Percentiles rank a stretch among this genome's conserved stretches.
phyloP scores from a whole-genome alignment of 208 protist genomes.

The Porcisia deanei region DNA sequence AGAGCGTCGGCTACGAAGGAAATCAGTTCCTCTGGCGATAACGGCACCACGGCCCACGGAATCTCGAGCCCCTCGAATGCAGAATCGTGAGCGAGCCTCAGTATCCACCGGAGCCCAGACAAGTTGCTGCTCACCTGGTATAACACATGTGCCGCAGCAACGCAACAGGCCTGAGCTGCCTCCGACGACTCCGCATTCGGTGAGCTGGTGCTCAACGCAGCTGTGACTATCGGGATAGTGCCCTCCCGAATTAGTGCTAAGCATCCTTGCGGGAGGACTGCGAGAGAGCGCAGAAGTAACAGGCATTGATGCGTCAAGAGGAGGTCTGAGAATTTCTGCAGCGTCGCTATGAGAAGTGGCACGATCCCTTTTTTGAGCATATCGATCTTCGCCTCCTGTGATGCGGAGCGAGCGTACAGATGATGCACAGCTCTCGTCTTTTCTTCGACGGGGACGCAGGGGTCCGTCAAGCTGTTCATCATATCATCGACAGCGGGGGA shows the following conservation, averaged over 20 bases:
- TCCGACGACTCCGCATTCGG: constrained; percentile 20
- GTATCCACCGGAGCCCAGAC: constrained; percentile 75
- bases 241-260: constrained; percentile 55
- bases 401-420: constrained; percentile 73
- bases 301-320: constrained; percentile 68
- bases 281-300: constrained; percentile 74
- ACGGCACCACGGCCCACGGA: constrained; percentile 2
- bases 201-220: constrained; percentile 14
- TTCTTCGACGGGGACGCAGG: constrained; percentile 43
- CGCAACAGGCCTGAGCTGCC: constrained; percentile 24
- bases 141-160: constrained; percentile 48
- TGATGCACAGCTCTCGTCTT: constrained; percentile 57
- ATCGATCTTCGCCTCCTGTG: constrained; percentile 74
- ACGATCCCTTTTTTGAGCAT: constrained; percentile 68
- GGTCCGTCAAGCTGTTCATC: constrained; percentile 59
- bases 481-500: constrained; percentile 39
- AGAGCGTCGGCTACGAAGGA: constrained; percentile 19
- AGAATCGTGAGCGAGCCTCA: constrained; percentile 38
- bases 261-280: constrained; percentile 77
- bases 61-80: constrained; percentile 17
- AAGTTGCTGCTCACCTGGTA: constrained; percentile 58
- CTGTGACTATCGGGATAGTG: constrained; percentile 46
- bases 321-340: constrained; percentile 26
- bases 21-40: constrained; percentile 17
- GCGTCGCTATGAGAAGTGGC: constrained; percentile 39